These are phyloP conservation scores for Tilletia indica DNA, from an alignment of 1,284 basidiomycete genomes.

Conservation along the genomic window DNA sequence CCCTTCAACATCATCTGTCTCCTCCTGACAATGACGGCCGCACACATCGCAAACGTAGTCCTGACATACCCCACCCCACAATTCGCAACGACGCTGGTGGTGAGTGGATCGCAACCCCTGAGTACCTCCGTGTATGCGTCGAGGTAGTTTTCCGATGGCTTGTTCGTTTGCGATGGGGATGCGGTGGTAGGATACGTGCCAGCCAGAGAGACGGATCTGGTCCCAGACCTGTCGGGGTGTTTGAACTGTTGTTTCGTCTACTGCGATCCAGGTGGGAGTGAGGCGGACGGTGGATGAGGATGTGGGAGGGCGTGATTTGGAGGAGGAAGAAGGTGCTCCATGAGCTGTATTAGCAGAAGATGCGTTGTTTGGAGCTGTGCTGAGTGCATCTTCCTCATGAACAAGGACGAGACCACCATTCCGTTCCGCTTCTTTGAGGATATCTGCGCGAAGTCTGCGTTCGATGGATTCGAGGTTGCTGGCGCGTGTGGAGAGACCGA, in stretches of 20 bases:
- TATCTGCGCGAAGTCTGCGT: conserved; percentile 78
- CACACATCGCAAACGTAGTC: conserved; percentile 96
- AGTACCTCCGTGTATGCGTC: conserved; percentile 12
- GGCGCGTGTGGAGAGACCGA: conserved; percentile 83
- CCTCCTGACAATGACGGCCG: conserved; percentile 81
- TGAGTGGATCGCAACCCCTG: conserved; percentile 67
- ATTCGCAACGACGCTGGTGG: conserved; percentile 85
- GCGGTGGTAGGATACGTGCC: conserved; percentile 70
- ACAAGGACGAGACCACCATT: conserved; percentile 89
- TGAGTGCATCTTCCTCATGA: conserved; percentile 73
- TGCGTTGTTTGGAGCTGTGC: neutral
- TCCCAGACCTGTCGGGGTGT: conserved; percentile 79
- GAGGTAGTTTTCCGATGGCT: conserved; percentile 51
- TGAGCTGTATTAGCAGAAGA: too few relatives aligned
- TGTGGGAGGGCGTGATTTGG: too few relatives aligned
- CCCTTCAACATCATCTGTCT: conserved; percentile 79
- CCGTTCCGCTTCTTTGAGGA: conserved; percentile 81
- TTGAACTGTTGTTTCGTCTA: conserved; percentile 78
- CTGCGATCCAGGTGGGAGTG: conserved; percentile 89
- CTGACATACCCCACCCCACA: conserved; percentile 96
- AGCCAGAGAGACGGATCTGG: conserved; percentile 73
- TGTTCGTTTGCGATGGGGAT: conserved; percentile 76
- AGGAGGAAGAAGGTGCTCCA: too few relatives aligned
- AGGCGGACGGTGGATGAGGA: conserved; percentile 61
- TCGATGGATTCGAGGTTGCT: conserved; percentile 96